These are phyloP conservation scores for Penicillium sp. DNA, from an alignment of 2,329 filamentous ascomycete species.

Conservation along the genomic window DNA sequence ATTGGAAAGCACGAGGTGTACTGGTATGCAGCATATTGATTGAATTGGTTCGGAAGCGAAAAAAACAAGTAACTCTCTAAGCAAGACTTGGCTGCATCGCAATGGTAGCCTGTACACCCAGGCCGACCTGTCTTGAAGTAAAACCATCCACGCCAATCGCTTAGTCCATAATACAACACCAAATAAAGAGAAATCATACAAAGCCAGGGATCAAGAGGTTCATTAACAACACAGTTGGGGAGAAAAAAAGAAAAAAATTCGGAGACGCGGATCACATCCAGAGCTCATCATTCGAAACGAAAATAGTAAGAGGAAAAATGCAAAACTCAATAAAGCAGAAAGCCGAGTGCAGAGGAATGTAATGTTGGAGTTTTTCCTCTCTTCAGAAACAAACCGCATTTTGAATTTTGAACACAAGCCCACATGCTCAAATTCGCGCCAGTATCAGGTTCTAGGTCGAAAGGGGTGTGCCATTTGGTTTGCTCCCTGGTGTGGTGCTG, in stretches of 20 bases:
- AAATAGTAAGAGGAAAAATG: background rate
- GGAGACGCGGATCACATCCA: background rate
- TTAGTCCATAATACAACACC: constrained; percentile 20
- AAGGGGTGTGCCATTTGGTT: constrained; percentile 32
- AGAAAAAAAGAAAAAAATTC: constrained; percentile 7
- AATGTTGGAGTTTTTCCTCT: background rate
- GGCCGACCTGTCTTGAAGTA: constrained; percentile 20
- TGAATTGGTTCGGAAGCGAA: constrained; percentile 12
- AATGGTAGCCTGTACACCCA: constrained; percentile 15
- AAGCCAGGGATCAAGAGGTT: constrained; percentile 13
- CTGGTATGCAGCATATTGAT: constrained; percentile 3
- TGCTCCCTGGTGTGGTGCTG: constrained; percentile 35
- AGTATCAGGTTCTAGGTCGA: constrained; percentile 16
- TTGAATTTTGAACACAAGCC: background rate
- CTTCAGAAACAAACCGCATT: background rate
- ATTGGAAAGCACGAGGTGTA: background rate
- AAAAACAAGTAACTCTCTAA: constrained; percentile 6
- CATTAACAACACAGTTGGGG: constrained; percentile 21
- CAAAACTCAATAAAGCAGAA: background rate
- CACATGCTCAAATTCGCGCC: background rate
- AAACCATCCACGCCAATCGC: constrained; percentile 28
- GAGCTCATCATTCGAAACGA: background rate
- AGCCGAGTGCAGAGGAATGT: background rate
- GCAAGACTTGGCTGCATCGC: constrained; percentile 8
- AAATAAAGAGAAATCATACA: constrained; percentile 15